Conservation (phyloP, 257 asterid species). For the Rauvolfia tetraphylla region DNA sequence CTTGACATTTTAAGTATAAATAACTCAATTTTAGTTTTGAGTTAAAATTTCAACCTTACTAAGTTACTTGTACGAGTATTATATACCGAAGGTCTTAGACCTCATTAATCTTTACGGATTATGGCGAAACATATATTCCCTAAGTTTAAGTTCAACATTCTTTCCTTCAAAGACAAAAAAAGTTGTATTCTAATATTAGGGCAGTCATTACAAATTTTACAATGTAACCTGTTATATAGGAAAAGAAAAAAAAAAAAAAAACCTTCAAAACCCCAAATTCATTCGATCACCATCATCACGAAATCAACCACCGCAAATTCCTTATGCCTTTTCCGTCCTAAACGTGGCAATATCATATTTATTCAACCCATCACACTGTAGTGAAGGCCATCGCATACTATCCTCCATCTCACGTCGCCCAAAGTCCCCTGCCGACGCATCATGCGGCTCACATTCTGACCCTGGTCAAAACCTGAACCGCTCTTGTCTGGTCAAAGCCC, state of each 20-base stretch:
- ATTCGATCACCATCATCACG: background rate
- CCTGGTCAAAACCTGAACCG: background rate
- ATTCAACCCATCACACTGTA: background rate
- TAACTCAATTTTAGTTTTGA: no score
- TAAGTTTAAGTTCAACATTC: no score
- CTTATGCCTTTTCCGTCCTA: background rate
- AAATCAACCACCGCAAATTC: background rate
- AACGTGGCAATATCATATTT: background rate
- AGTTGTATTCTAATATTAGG: no score
- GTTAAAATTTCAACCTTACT: no score
- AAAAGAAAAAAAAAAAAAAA: background rate
- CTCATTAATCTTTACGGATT: no score
- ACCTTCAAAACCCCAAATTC: no score
- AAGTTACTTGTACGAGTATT: no score
- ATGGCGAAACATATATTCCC: no score
- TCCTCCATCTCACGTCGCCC: background rate
- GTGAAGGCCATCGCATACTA: background rate
- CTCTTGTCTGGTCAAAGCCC: constrained; percentile 10
- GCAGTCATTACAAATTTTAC: no score
- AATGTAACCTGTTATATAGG: background rate
- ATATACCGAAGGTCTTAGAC: no score
- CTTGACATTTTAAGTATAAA: no score
- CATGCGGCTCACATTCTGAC: background rate
- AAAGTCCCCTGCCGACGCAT: background rate
- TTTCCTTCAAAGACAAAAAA: no score